A percentile compares a stretch with the other conserved stretches of the same genome.
phyloP scores from a whole-genome alignment of 805 yeast genomes.

The Kregervanrija pseudodelftensis region DNA sequence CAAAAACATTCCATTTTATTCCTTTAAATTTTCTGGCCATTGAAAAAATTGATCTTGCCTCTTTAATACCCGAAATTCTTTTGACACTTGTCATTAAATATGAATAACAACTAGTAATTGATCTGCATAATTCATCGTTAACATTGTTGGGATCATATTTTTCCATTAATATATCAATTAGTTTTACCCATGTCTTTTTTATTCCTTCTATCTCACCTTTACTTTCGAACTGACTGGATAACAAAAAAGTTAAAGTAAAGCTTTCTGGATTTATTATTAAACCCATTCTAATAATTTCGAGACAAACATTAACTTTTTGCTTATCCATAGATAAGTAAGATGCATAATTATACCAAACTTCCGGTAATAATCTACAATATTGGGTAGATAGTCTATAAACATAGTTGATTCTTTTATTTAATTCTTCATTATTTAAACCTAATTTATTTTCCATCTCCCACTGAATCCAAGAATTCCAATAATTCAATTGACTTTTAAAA shows the following conservation, averaged over 20 bases:
- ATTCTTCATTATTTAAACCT: constrained; percentile 42
- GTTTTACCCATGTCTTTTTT: constrained; percentile 38
- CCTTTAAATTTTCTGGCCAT: constrained; percentile 57
- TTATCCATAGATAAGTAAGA: constrained; percentile 14
- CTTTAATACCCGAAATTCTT: constrained; percentile 38
- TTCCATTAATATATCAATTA: constrained; percentile 40
- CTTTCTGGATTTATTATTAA: constrained; percentile 63
- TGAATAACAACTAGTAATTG: constrained; percentile 60
- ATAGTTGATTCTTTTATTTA: constrained; percentile 55
- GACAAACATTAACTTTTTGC: constrained; percentile 11
- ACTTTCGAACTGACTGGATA: constrained; percentile 65
- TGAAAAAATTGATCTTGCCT: constrained; percentile 67
- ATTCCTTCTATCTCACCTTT: constrained; percentile 45
- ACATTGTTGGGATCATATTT: constrained; percentile 13
- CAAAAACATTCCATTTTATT: constrained; percentile 68
- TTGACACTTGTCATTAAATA: constrained; percentile 66
- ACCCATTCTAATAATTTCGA: constrained; percentile 48
- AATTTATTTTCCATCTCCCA: constrained; percentile 75
- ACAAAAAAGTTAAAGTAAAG: constrained; percentile 53
- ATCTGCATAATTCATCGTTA: constrained; percentile 16
- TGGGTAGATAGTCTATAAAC: constrained; percentile 67
- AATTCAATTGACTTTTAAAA: constrained; percentile 36
- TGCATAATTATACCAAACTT: constrained; percentile 65
- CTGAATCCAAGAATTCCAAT: constrained; percentile 70
- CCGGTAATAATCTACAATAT: constrained; percentile 57